Base-by-base conservation (phyloP, 768 basidiomycete species). In the Boletus sensibilis region DNA sequence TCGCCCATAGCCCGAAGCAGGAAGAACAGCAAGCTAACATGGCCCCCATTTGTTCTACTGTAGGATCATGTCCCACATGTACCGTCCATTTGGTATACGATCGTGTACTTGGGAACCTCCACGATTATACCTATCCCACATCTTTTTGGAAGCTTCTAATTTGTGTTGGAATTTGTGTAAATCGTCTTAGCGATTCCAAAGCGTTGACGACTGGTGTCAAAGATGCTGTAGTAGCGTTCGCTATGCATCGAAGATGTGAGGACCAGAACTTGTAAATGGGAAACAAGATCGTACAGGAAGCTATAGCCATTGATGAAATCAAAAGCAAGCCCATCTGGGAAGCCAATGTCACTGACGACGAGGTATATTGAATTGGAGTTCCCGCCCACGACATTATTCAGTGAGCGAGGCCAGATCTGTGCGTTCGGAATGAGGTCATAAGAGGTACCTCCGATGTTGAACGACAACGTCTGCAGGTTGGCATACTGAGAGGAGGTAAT, bases 101-200 rank as follows among this genome's bases (percentile, higher is more conserved):
- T 25, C 13, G 23, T 14, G 23, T 23, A 21, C 41, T 8, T 29
- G 23, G 27, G 27, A 44, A 44, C 27, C n/a, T 14, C n/a, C 29
- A 33, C 20, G 11, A 21, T 40, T 6, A 20, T 40, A 40, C 12
- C n/a, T 9, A 14, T 25, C 21, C 7, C 14, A 13, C 11, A 7
- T 14, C 16, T 34, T 23, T 25, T 35, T 10, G 34, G 23, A 21
- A 23, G 13, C 7, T 33, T 42, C 40, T 61, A 48, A 34, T 39
- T 47, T 23, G 20, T 47, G 21, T 25, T 23, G 29, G 46, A 20
- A 13, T 38, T 18, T 11, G 43, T 45, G 25, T 74, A 70, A 1
- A 56, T 14, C 1, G 76, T 78, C 41, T 61, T 72, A 2, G 79
- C 79, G 37, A 80, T 67, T 21, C 78, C 79, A 33, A 79, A 64